Evolutionary conservation across 768 basidiomycete species (phyloP), one percentile per base, ranked within the genome.

Genomic region (Podaxis rugospora): DNA sequence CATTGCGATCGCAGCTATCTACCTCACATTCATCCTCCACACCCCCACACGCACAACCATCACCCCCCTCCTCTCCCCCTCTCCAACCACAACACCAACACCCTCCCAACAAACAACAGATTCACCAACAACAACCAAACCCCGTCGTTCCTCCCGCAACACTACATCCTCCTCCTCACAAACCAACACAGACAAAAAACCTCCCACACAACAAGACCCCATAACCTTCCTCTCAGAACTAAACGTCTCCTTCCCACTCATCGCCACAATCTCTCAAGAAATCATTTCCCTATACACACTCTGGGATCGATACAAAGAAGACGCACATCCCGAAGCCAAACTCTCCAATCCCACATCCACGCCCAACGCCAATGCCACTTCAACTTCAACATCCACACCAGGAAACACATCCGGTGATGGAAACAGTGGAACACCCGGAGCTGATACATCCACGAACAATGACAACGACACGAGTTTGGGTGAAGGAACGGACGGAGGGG

Each of bases 1-100:
- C 59, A 92, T 98, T 65, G 94, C 96, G 21, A 84, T 98, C 68
- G 88, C 95, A 0, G 90, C 93, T 0, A 84, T 99, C 58, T 97
- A 94, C 75, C 84, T 98, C 61, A 89, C 92, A 0, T 86, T 93
- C 68, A 83, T 89, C 52, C 78, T 94, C 9, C 88, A 93, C 67
- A 74, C 79, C 0, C 83, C 84, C 18, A 82, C 85, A 36, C 77
- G 82, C 57, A 65, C 11, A 52, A 63, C 39, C 27, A 32, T 25
- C 54, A 50, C 55, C 21, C 39, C 56, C 36, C 62, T 65, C 40
- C 25, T 40, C 47, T 59, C 65, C 44, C 68, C 70, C 1, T 40
- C 56, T 13, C 36, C 40, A 42, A 44, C 68, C 13, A 65, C 63
- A 46, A 50, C 65, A 46, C 21, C 59, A n/a, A 25, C 42, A 9